Base-by-base conservation (phyloP, 192 early-diverging fungal species). In the Linnemannia zychae region DNA sequence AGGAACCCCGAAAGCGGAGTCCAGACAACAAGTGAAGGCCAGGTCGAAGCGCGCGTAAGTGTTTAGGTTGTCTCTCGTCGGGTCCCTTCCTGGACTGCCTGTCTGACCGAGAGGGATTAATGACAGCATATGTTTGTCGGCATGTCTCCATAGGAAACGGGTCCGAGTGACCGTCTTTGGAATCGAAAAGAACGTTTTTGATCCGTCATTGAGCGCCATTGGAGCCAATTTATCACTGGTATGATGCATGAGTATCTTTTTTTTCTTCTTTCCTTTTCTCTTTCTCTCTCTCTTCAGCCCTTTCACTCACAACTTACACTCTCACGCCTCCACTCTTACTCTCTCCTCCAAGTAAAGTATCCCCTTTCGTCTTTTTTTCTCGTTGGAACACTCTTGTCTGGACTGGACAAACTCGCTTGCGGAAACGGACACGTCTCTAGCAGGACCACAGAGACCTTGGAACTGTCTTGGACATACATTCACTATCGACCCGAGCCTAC, bases 121-220 rank as follows among this genome's bases (percentile, higher is more conserved):
- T 53, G 52, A 53, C 52, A 28, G 22, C 53, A n/a, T 9, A 28
- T 57, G 22, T 57, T 2, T 53, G 28, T 13, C 40, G 40, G 9
- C 3, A 6, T 44, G 40, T 6, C 12, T 31, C 3, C 24, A n/a
- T 5, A 60, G 20, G 7, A 7, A 11, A 2, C n/a, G 28, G 0
- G 67, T 18, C 46, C 15, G 20, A 71, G 77, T 79, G 77, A 79
- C 77, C 70, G 77, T 79, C 77, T 79, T 79, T 72, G 71, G 77
- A 79, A 79, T 60, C 53, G 22, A 31, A 67, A 79, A 79, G 77
- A 79, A 79, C 75, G 57, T 63, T 63, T 63, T 13, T 24, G 24
- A 63, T 31, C 57, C 57, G 57, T 63, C 57, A 63, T 63, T 24
- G 57, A 63, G 24, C 57, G 57, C 28, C 57, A 63, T 63, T 63